Conservation (phyloP, 2,329 filamentous ascomycete genomes). For the Seiridium cupressi region DNA sequence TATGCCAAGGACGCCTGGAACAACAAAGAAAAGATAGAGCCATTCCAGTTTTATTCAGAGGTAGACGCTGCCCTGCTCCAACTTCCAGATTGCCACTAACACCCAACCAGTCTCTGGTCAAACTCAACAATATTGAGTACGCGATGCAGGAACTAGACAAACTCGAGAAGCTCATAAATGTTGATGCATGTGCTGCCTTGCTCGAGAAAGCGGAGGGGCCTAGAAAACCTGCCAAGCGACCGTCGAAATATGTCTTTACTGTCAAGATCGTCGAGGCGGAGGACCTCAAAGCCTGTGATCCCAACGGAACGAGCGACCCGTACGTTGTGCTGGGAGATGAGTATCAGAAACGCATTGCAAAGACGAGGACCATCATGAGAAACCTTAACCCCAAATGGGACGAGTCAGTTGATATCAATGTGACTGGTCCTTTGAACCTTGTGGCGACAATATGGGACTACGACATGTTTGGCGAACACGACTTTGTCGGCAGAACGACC, state of each 20-base stretch:
- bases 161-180: slow-evolving; percentile 84
- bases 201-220: slow-evolving; percentile 74
- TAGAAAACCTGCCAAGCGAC: slow-evolving; percentile 60
- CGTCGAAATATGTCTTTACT: slow-evolving; percentile 93
- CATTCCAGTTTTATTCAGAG: slow-evolving; percentile 94
- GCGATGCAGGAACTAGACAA: slow-evolving; percentile 90
- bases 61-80: slow-evolving; percentile 43
- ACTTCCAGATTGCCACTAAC: slow-evolving; percentile 24
- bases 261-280: slow-evolving; percentile 98
- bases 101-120: slow-evolving; percentile 76
- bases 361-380: slow-evolving; percentile 87
- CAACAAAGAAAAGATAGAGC: slow-evolving; percentile 88
- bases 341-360: slow-evolving; percentile 93
- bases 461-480: slow-evolving; percentile 94
- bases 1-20: slow-evolving; percentile 92
- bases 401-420: slow-evolving; percentile 93
- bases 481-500: slow-evolving; percentile 95
- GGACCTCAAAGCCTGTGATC: slow-evolving; percentile 96
- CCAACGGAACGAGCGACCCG: slow-evolving; percentile 90
- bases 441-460: slow-evolving; percentile 99
- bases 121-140: slow-evolving; percentile 96
- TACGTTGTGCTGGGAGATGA: slow-evolving; percentile 97
- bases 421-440: slow-evolving; percentile 85
- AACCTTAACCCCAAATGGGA: slow-evolving; percentile 96
- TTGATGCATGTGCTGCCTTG: slow-evolving; percentile 83